These are phyloP conservation scores for Suillus subluteus DNA, from an alignment of 768 basidiomycete genomes.

Conservation along the genomic window DNA sequence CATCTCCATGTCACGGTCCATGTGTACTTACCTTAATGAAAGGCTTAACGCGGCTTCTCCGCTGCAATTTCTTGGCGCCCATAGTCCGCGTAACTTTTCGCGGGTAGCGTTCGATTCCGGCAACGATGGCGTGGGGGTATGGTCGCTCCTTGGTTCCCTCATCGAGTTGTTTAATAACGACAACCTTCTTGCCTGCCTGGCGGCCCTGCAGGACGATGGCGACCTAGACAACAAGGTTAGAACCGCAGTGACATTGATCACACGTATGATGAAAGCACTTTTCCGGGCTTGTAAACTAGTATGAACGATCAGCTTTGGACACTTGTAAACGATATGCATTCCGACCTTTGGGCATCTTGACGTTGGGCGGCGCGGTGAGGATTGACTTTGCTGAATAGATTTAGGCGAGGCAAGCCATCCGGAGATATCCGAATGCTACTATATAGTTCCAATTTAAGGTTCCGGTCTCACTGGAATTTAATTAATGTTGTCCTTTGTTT, in stretches of 20 bases:
- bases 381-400: conserved; percentile 24
- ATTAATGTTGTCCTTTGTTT: background rate
- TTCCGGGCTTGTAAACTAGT: conserved; percentile 92
- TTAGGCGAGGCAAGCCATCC: conserved; percentile 36
- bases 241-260: conserved; percentile 2
- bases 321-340: background rate
- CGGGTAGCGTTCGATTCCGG: conserved; percentile 97
- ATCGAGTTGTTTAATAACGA: conserved; percentile 96
- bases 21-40: conserved; percentile 87
- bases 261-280: conserved; percentile 50
- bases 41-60: conserved; percentile 97
- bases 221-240: conserved; percentile 51
- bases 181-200: conserved; percentile 99
- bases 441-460: conserved; percentile 27
- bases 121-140: conserved; percentile 98
- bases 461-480: conserved; percentile 5
- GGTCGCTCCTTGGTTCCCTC: conserved; percentile 96
- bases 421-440: conserved; percentile 35
- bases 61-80: conserved; percentile 93
- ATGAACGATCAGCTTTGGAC: conserved; percentile 19
- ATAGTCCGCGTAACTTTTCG: conserved; percentile 96
- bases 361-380: conserved; percentile 34
- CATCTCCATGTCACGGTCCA: background rate
- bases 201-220: conserved; percentile 98
- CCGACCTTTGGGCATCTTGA: conserved; percentile 49